Evolutionary conservation across 2,329 filamentous ascomycete genomes (phyloP), one percentile per base, ranked within the genome.

Genomic region (Ceratocystis alfenasii): DNA sequence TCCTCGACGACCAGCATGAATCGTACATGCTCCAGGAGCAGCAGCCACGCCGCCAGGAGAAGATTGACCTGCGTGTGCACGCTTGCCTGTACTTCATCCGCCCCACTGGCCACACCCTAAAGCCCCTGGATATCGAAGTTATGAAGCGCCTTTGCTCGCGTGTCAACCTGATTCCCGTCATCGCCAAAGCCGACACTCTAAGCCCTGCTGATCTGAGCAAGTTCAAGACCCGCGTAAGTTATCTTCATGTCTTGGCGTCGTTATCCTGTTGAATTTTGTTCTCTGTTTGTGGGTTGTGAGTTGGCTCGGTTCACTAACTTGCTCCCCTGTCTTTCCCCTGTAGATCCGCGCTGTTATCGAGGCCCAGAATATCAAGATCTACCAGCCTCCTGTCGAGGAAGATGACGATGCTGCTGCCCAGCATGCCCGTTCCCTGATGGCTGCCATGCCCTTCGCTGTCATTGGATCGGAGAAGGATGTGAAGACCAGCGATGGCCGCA

Each of bases 21-120:
- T 99, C 94, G 46, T 99, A 99, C 80, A 99, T 99, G 94, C 84
- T 99, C 76, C 94, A 99, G 83, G 94, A 99, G 85, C 94, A 99
- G 80, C 94, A 99, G 80, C 94, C 95, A 72, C 90, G 90, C 78
- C 91, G 94, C 74, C 87, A 88, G 74, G 94, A 99, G 83, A 99
- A 97, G 85, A 99, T 99, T 74, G 94, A 99, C 76, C 89, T 99
- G 74, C 92, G 94, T 80, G 95, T 99, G 71, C 94, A 99, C 77
- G 89, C 93, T 71, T 99, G 94, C 79, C 79, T 99, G 76, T 99
- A 99, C 86, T 99, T 99, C 80, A 97, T 99, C 78, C 87, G 95
- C 75, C 94, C 94, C 67, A 99, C 94, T 66, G 95, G 94, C 75
- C 94, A 99, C 83, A 96, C 93, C 72, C 80, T 99, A 73, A 99